Percentiles rank a stretch among this genome's conserved stretches.
Conservation (phyloP, 192 early-diverging fungal species). For the Coemansia sp. region DNA sequence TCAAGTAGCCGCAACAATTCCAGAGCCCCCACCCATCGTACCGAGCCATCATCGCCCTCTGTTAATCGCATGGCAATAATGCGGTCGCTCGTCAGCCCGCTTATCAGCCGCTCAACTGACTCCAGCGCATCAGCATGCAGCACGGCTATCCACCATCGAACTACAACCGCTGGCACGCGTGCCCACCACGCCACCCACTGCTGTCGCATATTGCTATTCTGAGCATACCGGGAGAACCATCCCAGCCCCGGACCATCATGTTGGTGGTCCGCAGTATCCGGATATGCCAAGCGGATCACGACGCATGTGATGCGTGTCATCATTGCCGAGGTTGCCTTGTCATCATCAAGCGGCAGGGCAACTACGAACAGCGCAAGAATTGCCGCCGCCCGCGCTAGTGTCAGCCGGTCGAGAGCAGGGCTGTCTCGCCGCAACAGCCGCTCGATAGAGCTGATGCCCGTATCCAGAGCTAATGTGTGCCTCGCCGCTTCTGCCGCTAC, state of each 20-base stretch:
- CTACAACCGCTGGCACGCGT: slow-evolving; percentile 26
- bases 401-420: not conserved
- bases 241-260: not conserved
- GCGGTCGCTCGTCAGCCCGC: slow-evolving; percentile 29
- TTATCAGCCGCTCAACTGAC: slow-evolving; percentile 12
- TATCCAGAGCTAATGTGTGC: not conserved
- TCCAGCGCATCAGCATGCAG: slow-evolving; percentile 30
- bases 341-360: not conserved
- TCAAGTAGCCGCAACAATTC: slow-evolving; percentile 45
- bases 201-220: slow-evolving; percentile 23
- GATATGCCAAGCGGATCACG: slow-evolving; percentile 10
- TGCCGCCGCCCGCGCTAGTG: slow-evolving; percentile 23
- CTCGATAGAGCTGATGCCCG: not conserved
- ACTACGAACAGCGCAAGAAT: slow-evolving; percentile 20
- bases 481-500: not conserved
- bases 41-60: slow-evolving; percentile 12
- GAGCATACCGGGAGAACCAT: slow-evolving; percentile 37
- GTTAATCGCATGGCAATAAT: slow-evolving; percentile 23
- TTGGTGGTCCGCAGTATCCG: not conserved
- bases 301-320: slow-evolving; percentile 21
- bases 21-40: slow-evolving; percentile 34
- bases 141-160: slow-evolving; percentile 23
- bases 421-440: not conserved
- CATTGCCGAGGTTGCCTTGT: not conserved
- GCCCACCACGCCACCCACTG: slow-evolving; percentile 53